Conservation (phyloP, 208 protist species). For the Leptomonas pyrrhocoris region DNA sequence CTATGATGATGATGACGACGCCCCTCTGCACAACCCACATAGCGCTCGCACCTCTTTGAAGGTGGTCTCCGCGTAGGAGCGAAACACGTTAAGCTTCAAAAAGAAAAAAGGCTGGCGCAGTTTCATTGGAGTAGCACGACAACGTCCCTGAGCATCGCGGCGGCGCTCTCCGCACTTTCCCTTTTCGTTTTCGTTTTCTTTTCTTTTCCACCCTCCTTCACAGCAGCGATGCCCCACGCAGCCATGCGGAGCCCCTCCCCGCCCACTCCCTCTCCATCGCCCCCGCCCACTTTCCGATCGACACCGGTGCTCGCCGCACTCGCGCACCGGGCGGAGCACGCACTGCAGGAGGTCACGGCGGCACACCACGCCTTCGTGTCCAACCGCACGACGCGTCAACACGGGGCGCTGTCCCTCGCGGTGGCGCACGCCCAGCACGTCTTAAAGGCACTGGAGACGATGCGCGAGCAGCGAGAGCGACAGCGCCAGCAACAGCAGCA, state of each 20-base stretch:
- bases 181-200: neutral
- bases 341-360: slow-evolving; percentile 25
- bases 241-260: neutral
- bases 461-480: slow-evolving; percentile 35
- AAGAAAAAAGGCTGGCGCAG: too few relatives aligned
- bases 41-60: too few relatives aligned
- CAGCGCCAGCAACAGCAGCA: slow-evolving; percentile 16
- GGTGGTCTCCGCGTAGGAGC: too few relatives aligned
- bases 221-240: neutral
- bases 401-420: slow-evolving; percentile 57
- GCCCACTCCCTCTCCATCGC: neutral
- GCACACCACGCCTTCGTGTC: slow-evolving; percentile 40
- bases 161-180: neutral
- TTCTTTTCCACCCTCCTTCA: neutral
- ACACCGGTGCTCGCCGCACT: slow-evolving; percentile 18
- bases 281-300: neutral
- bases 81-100: too few relatives aligned
- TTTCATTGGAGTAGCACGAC: too few relatives aligned
- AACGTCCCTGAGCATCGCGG: too few relatives aligned
- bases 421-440: slow-evolving; percentile 54
- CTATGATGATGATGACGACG: too few relatives aligned
- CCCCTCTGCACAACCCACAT: too few relatives aligned
- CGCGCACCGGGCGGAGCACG: slow-evolving; percentile 15
- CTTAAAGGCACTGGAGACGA: slow-evolving; percentile 34
- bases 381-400: slow-evolving; percentile 29